Evolutionary conservation across 2,329 filamentous ascomycete species (phyloP), one percentile per base, ranked within the genome.

Genomic region (Exophiala dermatitidis): DNA sequence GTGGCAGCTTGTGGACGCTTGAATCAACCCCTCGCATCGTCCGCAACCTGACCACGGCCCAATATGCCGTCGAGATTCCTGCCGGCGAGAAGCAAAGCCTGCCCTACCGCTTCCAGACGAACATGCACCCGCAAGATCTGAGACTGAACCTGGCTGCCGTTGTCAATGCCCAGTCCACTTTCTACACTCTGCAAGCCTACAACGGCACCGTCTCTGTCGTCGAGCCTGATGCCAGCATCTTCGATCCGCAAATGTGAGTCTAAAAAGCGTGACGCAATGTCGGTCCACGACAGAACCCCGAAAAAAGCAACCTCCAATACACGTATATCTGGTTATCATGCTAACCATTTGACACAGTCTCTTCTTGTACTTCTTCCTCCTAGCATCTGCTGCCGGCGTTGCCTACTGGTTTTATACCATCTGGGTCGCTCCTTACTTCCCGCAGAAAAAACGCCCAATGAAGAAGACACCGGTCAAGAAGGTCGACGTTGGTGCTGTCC

Each of bases 321-420:
- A 19, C 19, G 19, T 19, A 19, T 19, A 19, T 19, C 19, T 19
- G 19, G 19, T 19, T 19, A 19, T 19, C 19, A 19, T 19, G 19
- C 19, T 19, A 19, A 19, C 19, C 19, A 19, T 19, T 19, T n/a
- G 3, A 30, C 47, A 10, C 59, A 97, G 93, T 69, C 89, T 97
- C 75, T 98, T 98, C 83, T 83, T 98, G 59, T 97, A 97, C 78
- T 78, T 95, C 69, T 84, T 97, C 77, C 86, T 98, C 64, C 77
- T 85, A 50, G 84, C 79, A 58, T 81, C 79, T 59, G 94, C 95
- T 69, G 82, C 74, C 61, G 90, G 86, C 58, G 89, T 85, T 50
- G 81, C 86, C 69, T 96, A 91, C 82, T 95, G 95, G 73, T 89
- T 96, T 75, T 98, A 98, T 82, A 93, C 86, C 77, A 95, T 91